Conservation (phyloP, 106 monocot species). For the Cymbidium sinense region DNA sequence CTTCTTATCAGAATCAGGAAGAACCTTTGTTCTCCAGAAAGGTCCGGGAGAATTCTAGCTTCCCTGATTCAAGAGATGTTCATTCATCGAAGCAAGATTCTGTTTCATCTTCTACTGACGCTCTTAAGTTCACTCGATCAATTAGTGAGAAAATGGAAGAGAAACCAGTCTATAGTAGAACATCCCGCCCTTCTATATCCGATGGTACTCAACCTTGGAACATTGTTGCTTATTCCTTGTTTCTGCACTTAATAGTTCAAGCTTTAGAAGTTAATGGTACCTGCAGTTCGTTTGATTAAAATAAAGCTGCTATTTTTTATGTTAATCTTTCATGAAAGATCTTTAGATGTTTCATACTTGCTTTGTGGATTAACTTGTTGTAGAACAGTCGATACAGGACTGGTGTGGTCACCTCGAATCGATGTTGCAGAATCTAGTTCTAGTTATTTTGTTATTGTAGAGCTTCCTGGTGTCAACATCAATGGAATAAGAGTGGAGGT, state of each 20-base stretch:
- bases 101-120: slow-evolving; percentile 13
- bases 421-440: slow-evolving; percentile 41
- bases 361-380: background rate
- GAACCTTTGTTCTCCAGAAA: slow-evolving; percentile 36
- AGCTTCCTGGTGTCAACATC: slow-evolving; percentile 48
- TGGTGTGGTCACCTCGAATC: slow-evolving; percentile 49
- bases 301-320: background rate
- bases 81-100: slow-evolving; percentile 7
- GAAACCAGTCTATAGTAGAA: slow-evolving; percentile 1
- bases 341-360: background rate
- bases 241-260: background rate
- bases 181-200: slow-evolving; percentile 3
- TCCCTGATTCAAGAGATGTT: slow-evolving; percentile 4
- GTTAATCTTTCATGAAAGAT: background rate
- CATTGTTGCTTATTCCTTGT: background rate
- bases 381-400: slow-evolving; percentile 23
- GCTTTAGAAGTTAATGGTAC: background rate
- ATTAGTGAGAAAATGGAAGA: slow-evolving; percentile 8
- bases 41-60: background rate
- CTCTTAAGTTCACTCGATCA: slow-evolving; percentile 29
- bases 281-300: background rate
- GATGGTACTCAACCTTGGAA: slow-evolving; percentile 15
- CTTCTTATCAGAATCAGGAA: slow-evolving; percentile 13
- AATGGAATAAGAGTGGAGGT: slow-evolving; percentile 47
- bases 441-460: slow-evolving; percentile 38